Evolutionary conservation across 805 yeast genomes (phyloP).

Genomic region (Candida odintsovae): DNA sequence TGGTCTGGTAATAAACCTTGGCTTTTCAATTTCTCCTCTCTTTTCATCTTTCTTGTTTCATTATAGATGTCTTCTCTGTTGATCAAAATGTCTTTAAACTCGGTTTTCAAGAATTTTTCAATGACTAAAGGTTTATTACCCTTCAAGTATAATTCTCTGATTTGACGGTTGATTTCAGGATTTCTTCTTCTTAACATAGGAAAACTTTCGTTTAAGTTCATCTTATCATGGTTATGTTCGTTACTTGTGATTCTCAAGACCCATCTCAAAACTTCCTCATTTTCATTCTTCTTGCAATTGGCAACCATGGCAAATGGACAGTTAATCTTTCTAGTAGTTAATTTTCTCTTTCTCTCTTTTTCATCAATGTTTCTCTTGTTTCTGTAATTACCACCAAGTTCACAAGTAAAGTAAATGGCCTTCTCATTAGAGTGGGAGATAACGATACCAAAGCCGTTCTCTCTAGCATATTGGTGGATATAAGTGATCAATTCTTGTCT

Average conservation of each 20-base stretch:
- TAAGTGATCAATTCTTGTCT: slow-evolving; percentile 22
- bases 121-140: slow-evolving; percentile 25
- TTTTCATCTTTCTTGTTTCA: slow-evolving; percentile 28
- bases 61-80: slow-evolving; percentile 27
- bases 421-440: slow-evolving; percentile 27
- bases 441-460: slow-evolving; percentile 27
- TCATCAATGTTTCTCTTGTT: slow-evolving; percentile 27
- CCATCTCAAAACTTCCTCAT: slow-evolving; percentile 23
- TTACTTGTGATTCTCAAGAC: slow-evolving; percentile 21
- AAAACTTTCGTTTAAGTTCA: slow-evolving; percentile 24
- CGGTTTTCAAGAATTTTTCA: slow-evolving; percentile 21
- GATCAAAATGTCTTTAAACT: slow-evolving; percentile 22
- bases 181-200: slow-evolving; percentile 28
- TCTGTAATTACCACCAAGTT: slow-evolving; percentile 25
- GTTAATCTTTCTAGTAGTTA: slow-evolving; percentile 26
- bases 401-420: slow-evolving; percentile 27
- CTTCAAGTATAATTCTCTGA: slow-evolving; percentile 24
- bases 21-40: slow-evolving; percentile 22
- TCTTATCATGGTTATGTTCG: slow-evolving; percentile 26
- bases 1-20: slow-evolving; percentile 3
- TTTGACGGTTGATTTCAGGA: slow-evolving; percentile 26
- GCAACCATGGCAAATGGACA: slow-evolving; percentile 28
- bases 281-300: slow-evolving; percentile 25
- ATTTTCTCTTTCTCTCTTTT: slow-evolving; percentile 25
- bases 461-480: slow-evolving; percentile 25